A percentile compares a stretch with the other conserved stretches of the same genome.
phyloP scores from a whole-genome alignment of 1,139 yeast genomes.

The Blastobotrys ciferrii region DNA sequence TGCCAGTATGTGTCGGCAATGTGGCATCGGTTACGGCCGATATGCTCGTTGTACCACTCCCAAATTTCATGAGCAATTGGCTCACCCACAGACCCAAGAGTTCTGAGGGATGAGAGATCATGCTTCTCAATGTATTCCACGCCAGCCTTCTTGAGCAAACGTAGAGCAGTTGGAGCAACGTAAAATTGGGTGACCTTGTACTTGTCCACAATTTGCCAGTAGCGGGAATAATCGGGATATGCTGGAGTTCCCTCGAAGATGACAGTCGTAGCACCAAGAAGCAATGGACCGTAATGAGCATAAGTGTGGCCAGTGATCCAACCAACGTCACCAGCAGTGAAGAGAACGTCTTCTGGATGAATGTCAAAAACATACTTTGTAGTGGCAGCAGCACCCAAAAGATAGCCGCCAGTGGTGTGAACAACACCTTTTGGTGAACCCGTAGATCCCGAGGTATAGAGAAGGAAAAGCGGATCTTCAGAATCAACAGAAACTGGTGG shows the following conservation, averaged over 20 bases:
- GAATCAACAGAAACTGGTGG: slow-evolving; percentile 87
- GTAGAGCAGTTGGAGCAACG: slow-evolving; percentile 96
- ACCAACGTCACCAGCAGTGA: slow-evolving; percentile 99
- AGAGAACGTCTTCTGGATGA: slow-evolving; percentile 68
- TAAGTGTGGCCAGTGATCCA: slow-evolving; percentile 99
- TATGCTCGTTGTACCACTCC: slow-evolving; percentile 95
- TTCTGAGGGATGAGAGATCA: slow-evolving; percentile 83
- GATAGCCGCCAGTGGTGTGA: slow-evolving; percentile 90
- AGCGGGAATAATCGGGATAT: slow-evolving; percentile 93
- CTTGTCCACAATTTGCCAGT: slow-evolving; percentile 94
- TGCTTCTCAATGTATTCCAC: slow-evolving; percentile 85
- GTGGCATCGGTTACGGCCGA: slow-evolving; percentile 83
- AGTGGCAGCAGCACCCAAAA: slow-evolving; percentile 91
- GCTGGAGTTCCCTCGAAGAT: slow-evolving; percentile 98
- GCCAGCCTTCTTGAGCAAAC: slow-evolving; percentile 93
- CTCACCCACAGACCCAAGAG: slow-evolving; percentile 97
- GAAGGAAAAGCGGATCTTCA: slow-evolving; percentile 90
- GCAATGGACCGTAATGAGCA: slow-evolving; percentile 90
- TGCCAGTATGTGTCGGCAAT: slow-evolving; percentile 98
- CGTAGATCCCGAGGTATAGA: slow-evolving; percentile 95
- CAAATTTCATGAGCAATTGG: slow-evolving; percentile 97
- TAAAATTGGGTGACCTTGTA: slow-evolving; percentile 95
- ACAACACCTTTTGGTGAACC: slow-evolving; percentile 99
- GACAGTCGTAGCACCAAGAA: slow-evolving; percentile 84
- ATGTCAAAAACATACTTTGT: slow-evolving; percentile 92